phyloP scores from a whole-genome alignment of 164 flowering plant genomes.

The Sedum album region DNA sequence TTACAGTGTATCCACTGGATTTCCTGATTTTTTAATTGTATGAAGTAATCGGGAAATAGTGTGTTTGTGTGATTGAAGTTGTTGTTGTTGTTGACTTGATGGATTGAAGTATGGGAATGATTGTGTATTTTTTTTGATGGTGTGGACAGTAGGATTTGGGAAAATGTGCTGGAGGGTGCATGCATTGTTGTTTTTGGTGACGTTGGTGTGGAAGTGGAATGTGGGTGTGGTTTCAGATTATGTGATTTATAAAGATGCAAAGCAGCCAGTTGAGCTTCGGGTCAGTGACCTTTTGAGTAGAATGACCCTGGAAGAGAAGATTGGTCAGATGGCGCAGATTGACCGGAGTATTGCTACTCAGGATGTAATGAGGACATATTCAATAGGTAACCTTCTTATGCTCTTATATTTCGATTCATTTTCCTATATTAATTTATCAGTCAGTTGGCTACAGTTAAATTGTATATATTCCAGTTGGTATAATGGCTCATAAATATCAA shows the following conservation, averaged over 20 bases:
- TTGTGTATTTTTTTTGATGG: too few relatives aligned
- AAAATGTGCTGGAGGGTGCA: not conserved
- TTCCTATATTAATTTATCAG: not conserved
- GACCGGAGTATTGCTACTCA: conserved; percentile 37
- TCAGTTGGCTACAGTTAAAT: not conserved
- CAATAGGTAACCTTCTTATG: conserved; percentile 26
- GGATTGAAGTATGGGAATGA: too few relatives aligned
- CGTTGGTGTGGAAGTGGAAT: conserved; percentile 13
- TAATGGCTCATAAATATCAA: not conserved
- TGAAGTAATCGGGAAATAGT: too few relatives aligned
- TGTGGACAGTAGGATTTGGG: too few relatives aligned
- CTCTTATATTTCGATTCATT: not conserved
- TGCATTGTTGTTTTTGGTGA: conserved; percentile 4
- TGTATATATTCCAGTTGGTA: not conserved
- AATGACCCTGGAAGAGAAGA: conserved; percentile 52
- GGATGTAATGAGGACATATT: conserved; percentile 27
- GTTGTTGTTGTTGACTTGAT: too few relatives aligned
- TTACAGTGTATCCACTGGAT: too few relatives aligned
- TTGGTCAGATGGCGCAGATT: conserved; percentile 57
- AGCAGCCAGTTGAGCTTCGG: conserved; percentile 29
- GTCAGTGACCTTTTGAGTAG: conserved; percentile 33
- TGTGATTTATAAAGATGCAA: conserved; percentile 36
- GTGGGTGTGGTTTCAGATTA: conserved; percentile 19
- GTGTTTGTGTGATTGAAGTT: too few relatives aligned
- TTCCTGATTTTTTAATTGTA: too few relatives aligned